Evolutionary conservation across 345 rosid species (phyloP), one percentile per base, ranked within the genome.

Genomic region (Salix arbutifolia): DNA sequence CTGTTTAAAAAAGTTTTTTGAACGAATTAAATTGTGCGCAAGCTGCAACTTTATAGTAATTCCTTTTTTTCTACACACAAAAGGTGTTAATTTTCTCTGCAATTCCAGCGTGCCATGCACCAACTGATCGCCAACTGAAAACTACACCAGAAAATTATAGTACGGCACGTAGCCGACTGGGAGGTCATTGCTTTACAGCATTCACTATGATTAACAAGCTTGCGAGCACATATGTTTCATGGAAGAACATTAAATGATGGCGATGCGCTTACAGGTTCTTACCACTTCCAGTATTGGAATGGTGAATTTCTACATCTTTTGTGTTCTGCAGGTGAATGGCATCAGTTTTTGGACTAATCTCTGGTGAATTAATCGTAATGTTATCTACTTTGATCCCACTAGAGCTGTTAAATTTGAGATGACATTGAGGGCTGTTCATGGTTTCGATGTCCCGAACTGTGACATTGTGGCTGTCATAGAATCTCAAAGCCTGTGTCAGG

Each of bases 281-380:
- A 91, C 97, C 98, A 21, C 92, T 86, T 16, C 85, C 91, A 53
- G 92, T 90, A 76, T 87, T 79, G 21, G 92, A 89, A 79, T 92
- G 91, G 19, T 85, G 87, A 71, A 94, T 94, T 84, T 92, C 93
- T 17, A 91, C 95, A 50, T 92, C 87, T 77, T 80, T 83, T 46
- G 97, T 87, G 83, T 90, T 91, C 70, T 92, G 98, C 31, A 92
- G 89, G 85, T 92, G 98, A 79, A 94, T 94, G 3, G 97, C 98
- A 60, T 92, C 98, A 19, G 98, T 92, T 74, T 94, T 91, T 46
- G 97, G 94, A 78, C 97, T 92, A 28, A 78, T 79, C 68, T 75
- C 87, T 5, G 97, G 98, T 1, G 98, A 90, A 72, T 83, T 85
- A 33, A 94, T 90, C 6, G 93, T 85, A 11, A 94, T 75, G 74